Evolutionary conservation across 2,329 filamentous ascomycete species (phyloP), one percentile per base, ranked within the genome.

Genomic region (Stenocarpella maydis): DNA sequence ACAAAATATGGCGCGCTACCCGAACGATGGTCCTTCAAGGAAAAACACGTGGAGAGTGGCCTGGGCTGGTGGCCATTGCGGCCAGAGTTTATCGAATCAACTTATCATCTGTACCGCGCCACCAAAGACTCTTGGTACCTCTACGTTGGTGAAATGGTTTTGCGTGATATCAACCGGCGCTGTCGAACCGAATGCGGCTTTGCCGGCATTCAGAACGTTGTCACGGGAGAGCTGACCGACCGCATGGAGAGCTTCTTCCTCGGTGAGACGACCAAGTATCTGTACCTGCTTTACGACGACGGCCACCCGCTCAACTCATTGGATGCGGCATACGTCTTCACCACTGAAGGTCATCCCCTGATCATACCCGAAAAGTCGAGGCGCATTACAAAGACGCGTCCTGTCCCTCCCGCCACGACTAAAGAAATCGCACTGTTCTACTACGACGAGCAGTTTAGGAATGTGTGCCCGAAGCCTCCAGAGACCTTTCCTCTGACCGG

Each of bases 191-290:
- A 88, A 71, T 99, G 96, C 75, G 96, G 96, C 49, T 98, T 95
- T 94, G 93, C 95, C 17, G 95, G 95, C 0, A 85, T 98, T 43
- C 91, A 94, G 75, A 91, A 95, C 78, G 92, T 95, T 10, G 84
- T 91, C 41, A 93, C 88, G 6, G 95, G 95, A 4, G 93, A 98
- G 80, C 89, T 94, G 80, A 93, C 89, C 74, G 95, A 99, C 78
- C 91, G 96, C 41, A 98, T 98, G 96, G 96, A 99, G 80, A 98
- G 95, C 78, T 99, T 98, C 85, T 98, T 98, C 76, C 86, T 99
- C 1, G 95, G 96, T 17, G 96, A 99, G 80, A 99, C 96, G 1
- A 91, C 94, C 53, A 98, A 98, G 80, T 99, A 99, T 79, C 84
- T 99, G 72, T 98, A 97, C 78, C 83, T 99, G 67, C 87, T 98